Percentiles rank a stretch among this genome's conserved stretches.
Evolutionary conservation across 2,329 filamentous ascomycete genomes (phyloP).

Genomic region (Pseudopithomyces maydicus): DNA sequence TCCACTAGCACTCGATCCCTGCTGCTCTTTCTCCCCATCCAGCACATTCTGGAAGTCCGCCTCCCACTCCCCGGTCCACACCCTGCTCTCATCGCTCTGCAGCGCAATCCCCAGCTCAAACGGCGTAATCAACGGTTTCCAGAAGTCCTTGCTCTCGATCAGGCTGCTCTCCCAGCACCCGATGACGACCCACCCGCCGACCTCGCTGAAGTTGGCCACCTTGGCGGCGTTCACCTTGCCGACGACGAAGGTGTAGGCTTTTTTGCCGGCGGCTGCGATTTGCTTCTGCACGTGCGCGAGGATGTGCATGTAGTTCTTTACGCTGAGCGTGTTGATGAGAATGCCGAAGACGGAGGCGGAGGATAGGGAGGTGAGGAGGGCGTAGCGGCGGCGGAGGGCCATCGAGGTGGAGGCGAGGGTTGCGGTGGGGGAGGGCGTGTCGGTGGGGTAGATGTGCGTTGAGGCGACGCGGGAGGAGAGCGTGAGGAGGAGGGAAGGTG

Average conservation of each 20-base stretch:
- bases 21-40: slow-evolving; percentile 17
- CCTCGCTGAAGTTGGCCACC: slow-evolving; percentile 92
- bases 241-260: slow-evolving; percentile 94
- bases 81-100: slow-evolving; percentile 72
- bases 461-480: slow-evolving; percentile 80
- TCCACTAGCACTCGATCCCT: slow-evolving; percentile 9
- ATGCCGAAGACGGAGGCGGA: slow-evolving; percentile 89
- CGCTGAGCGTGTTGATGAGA: slow-evolving; percentile 91
- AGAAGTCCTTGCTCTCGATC: slow-evolving; percentile 88
- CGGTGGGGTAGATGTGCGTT: slow-evolving; percentile 77
- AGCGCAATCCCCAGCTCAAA: slow-evolving; percentile 87
- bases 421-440: slow-evolving; percentile 36
- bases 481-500: slow-evolving; percentile 81
- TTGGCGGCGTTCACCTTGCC: slow-evolving; percentile 96
- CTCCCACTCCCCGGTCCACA: slow-evolving; percentile 90
- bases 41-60: slow-evolving; percentile 79
- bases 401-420: slow-evolving; percentile 58
- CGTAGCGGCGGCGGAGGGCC: slow-evolving; percentile 82
- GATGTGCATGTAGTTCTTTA: slow-evolving; percentile 85
- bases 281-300: slow-evolving; percentile 73
- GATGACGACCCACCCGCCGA: slow-evolving; percentile 96
- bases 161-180: slow-evolving; percentile 97
- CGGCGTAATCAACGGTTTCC: slow-evolving; percentile 88
- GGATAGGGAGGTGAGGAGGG: slow-evolving; percentile 77
- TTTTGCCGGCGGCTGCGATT: slow-evolving; percentile 84